These are phyloP conservation scores for Diaporthe sp. DNA, from an alignment of 2,329 filamentous ascomycete species.

Conservation along the genomic window DNA sequence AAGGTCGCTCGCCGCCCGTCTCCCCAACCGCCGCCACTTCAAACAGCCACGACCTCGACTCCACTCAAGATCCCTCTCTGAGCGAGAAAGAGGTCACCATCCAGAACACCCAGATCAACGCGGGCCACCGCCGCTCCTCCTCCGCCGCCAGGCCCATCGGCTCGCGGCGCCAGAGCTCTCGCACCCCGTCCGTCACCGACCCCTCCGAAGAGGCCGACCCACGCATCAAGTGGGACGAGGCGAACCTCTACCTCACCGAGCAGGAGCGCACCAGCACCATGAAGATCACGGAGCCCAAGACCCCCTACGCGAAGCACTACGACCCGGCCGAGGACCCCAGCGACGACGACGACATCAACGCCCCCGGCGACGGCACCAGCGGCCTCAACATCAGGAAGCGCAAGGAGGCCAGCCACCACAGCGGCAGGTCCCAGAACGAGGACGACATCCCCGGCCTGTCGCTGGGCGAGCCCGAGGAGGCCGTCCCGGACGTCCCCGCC, in stretches of 20 bases:
- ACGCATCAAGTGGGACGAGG: constrained; percentile 97
- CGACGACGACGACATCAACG: constrained; percentile 78
- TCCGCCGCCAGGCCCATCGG: constrained; percentile 73
- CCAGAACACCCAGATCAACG: constrained; percentile 94
- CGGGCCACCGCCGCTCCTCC: constrained; percentile 86
- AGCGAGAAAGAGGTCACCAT: constrained; percentile 89
- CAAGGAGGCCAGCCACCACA: constrained; percentile 37
- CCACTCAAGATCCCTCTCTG: constrained; percentile 43
- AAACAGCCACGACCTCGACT: constrained; percentile 40
- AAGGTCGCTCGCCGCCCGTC: constrained; percentile 62
- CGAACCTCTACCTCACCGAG: constrained; percentile 95
- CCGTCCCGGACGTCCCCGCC: constrained; percentile 58
- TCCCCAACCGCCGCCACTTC: constrained; percentile 51
- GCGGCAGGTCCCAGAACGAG: constrained; percentile 44
- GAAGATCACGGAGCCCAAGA: constrained; percentile 99
- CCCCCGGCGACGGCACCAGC: constrained; percentile 71
- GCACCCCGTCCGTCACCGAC: constrained; percentile 56
- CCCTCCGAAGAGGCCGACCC: constrained; percentile 65
- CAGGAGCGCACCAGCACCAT: constrained; percentile 95
- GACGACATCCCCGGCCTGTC: constrained; percentile 93
- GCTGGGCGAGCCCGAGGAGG: constrained; percentile 90
- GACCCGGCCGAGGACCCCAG: constrained; percentile 89
- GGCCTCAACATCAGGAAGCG: constrained; percentile 36
- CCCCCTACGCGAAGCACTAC: constrained; percentile 92
- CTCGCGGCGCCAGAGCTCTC: constrained; percentile 73